phyloP scores from a whole-genome alignment of 106 monocot genomes.

The Apostasia ramifera region DNA sequence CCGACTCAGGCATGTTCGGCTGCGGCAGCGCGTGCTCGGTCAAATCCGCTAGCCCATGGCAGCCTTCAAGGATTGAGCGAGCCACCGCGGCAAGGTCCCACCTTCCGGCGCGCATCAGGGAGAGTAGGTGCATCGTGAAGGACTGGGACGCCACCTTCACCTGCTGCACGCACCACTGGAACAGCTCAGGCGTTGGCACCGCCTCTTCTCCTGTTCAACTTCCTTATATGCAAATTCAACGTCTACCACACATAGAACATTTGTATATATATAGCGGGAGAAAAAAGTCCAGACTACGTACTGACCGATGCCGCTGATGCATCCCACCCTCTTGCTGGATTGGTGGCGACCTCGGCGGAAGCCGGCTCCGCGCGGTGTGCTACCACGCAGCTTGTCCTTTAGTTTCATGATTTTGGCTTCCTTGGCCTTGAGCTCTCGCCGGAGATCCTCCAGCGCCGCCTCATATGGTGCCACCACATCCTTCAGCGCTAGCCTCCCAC shows the following conservation, averaged over 20 bases:
- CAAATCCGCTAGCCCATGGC: no score
- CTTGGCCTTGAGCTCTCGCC: slow-evolving; percentile 52
- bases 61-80: slow-evolving; percentile 36
- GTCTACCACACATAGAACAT: no score
- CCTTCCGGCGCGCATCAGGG: slow-evolving; percentile 62
- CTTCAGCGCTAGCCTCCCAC: slow-evolving; percentile 16
- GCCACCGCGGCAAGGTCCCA: slow-evolving; percentile 62
- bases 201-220: slow-evolving; percentile 9
- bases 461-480: slow-evolving; percentile 87
- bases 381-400: slow-evolving; percentile 48
- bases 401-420: slow-evolving; percentile 60
- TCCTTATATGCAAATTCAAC: no score
- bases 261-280: no score
- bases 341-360: neutral
- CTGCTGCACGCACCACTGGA: slow-evolving; percentile 44
- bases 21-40: no score
- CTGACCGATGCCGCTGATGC: slow-evolving; percentile 23
- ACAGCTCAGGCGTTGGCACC: slow-evolving; percentile 59
- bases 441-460: slow-evolving; percentile 75
- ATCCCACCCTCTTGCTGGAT: slow-evolving; percentile 20
- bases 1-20: slow-evolving; percentile 5
- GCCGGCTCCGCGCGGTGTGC: neutral
- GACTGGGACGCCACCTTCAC: slow-evolving; percentile 49
- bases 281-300: no score
- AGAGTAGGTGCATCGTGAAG: slow-evolving; percentile 58